These are phyloP conservation scores for Pythium phragmiticola DNA, from an alignment of 352 stramenopile species.

Conservation along the genomic window DNA sequence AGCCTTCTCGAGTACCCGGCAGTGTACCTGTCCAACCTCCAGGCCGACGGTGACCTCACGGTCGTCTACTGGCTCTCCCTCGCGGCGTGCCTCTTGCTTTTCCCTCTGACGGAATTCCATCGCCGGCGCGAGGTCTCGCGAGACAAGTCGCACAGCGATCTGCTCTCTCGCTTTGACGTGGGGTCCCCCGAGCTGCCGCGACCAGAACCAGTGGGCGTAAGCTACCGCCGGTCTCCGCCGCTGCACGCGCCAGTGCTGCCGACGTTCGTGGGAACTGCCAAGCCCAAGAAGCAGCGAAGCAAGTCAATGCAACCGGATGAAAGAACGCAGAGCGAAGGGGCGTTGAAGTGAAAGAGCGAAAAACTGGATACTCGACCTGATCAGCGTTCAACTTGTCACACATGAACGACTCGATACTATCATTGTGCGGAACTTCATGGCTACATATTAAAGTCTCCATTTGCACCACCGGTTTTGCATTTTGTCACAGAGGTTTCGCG, in stretches of 20 bases:
- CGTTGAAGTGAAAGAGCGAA: not conserved
- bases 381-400: not conserved
- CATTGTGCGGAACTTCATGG: not conserved
- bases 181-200: slow-evolving; percentile 3
- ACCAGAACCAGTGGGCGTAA: slow-evolving; percentile 1
- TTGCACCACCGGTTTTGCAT: not conserved
- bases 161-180: slow-evolving; percentile 18
- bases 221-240: slow-evolving; percentile 24
- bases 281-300: slow-evolving; percentile 6
- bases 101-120: slow-evolving; percentile 51
- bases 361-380: not conserved
- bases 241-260: slow-evolving; percentile 3
- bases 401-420: not conserved
- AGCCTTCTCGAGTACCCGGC: slow-evolving; percentile 79
- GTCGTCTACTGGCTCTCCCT: slow-evolving; percentile 53
- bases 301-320: slow-evolving; percentile 5
- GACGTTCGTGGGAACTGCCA: not conserved
- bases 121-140: slow-evolving; percentile 31
- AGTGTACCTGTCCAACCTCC: slow-evolving; percentile 60
- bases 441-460: not conserved
- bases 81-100: slow-evolving; percentile 47
- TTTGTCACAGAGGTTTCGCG: not conserved
- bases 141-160: slow-evolving; percentile 35
- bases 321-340: not conserved
- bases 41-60: slow-evolving; percentile 58